phyloP scores from a whole-genome alignment of 331 rosid genomes.

The Quercus phellos region DNA sequence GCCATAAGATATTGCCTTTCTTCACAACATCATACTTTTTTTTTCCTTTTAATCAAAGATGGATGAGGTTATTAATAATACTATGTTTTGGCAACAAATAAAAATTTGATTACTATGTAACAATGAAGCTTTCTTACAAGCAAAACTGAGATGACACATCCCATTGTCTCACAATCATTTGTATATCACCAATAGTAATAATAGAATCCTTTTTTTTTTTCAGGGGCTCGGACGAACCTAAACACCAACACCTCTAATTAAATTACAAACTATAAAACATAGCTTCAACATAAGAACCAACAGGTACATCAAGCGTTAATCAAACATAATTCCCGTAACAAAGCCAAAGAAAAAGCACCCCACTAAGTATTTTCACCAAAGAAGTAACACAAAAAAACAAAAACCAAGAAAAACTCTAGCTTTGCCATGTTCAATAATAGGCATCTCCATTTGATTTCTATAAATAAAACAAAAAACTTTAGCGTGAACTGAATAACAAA shows the following conservation, averaged over 20 bases:
- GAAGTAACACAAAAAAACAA: background rate
- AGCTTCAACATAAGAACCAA: background rate
- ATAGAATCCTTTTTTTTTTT: background rate
- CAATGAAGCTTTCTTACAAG: background rate
- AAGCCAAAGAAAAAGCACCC: background rate
- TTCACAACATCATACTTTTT: background rate
- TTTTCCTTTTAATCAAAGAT: background rate
- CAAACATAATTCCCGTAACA: background rate
- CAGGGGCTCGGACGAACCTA: background rate
- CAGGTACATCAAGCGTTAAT: background rate
- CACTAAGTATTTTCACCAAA: background rate
- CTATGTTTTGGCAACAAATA: background rate
- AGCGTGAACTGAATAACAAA: background rate
- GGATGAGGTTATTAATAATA: background rate
- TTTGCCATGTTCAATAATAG: background rate
- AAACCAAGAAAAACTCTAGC: background rate
- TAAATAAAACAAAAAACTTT: background rate
- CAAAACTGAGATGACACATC: background rate
- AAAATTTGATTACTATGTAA: background rate
- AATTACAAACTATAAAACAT: background rate
- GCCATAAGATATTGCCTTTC: background rate
- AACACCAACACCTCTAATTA: background rate
- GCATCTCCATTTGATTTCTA: background rate
- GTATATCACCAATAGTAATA: background rate
- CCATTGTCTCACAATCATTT: background rate